Evolutionary conservation across 257 asterid genomes (phyloP).

Genomic region (Echium plantagineum): DNA sequence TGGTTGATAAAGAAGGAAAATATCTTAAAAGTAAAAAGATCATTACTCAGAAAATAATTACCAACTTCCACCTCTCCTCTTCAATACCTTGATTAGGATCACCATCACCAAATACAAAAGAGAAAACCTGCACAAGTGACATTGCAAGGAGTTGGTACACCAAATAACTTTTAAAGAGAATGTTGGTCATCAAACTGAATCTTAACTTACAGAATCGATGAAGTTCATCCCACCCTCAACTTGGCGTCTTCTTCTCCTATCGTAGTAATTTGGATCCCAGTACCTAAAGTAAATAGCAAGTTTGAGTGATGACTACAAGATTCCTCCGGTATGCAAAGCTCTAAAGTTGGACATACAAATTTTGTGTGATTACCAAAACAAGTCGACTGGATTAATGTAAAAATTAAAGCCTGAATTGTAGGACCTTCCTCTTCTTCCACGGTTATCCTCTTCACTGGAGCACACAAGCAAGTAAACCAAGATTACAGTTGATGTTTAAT

Average conservation of each 20-base stretch:
- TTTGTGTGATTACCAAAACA: slow-evolving; percentile 57
- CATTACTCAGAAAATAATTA: slow-evolving; percentile 84
- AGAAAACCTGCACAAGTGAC: slow-evolving; percentile 61
- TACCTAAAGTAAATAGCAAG: slow-evolving; percentile 44
- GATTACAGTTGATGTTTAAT: neutral
- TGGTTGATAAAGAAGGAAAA: neutral
- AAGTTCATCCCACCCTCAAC: slow-evolving; percentile 65
- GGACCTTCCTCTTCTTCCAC: slow-evolving; percentile 75
- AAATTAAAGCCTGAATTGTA: slow-evolving; percentile 47
- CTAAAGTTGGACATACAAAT: slow-evolving; percentile 6
- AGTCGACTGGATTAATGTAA: slow-evolving; percentile 57
- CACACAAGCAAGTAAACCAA: slow-evolving; percentile 8
- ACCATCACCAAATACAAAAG: slow-evolving; percentile 97
- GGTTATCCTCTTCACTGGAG: slow-evolving; percentile 66
- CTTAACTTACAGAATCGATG: slow-evolving; percentile 76
- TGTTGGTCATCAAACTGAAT: neutral
- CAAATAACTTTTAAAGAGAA: neutral
- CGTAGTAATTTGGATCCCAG: slow-evolving; percentile 93
- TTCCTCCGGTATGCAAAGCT: neutral
- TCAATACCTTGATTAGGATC: slow-evolving; percentile 99
- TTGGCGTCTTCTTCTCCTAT: slow-evolving; percentile 50
- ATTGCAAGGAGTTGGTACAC: neutral
- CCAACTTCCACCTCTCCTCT: slow-evolving; percentile 99
- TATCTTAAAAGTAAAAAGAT: slow-evolving; percentile 45
- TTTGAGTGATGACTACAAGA: slow-evolving; percentile 4